These are phyloP conservation scores for Fusarium musae DNA, from an alignment of 2,329 filamentous ascomycete genomes.

Conservation along the genomic window DNA sequence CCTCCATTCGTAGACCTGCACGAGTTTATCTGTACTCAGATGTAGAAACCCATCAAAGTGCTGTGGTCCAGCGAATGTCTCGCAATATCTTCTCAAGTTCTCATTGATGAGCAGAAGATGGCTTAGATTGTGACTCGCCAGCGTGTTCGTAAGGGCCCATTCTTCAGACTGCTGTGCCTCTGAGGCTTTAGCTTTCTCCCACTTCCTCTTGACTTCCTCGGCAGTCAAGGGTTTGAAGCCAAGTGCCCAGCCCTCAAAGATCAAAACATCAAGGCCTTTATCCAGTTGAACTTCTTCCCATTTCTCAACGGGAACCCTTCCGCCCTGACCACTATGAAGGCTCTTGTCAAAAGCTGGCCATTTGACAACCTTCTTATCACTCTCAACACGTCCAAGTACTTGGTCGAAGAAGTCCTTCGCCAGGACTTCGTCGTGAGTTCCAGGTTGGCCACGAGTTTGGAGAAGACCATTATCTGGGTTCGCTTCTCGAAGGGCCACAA, in stretches of 20 bases:
- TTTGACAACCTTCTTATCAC: neutral
- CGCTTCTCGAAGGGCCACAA: conserved; percentile 27
- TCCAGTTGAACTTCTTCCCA: conserved; percentile 32
- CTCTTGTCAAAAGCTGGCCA: conserved; percentile 44
- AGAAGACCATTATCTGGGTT: conserved; percentile 37
- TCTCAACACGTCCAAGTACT: neutral
- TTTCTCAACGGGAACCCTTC: conserved; percentile 21
- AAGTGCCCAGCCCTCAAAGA: conserved; percentile 43
- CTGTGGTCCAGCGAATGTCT: conserved; percentile 29
- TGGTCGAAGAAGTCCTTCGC: conserved; percentile 24
- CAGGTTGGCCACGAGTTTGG: conserved; percentile 36
- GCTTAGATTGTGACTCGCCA: conserved; percentile 28
- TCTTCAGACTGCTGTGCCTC: conserved; percentile 5
- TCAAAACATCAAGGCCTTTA: conserved; percentile 33
- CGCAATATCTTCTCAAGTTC: conserved; percentile 37
- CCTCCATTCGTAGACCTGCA: conserved; percentile 41
- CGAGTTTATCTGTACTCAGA: conserved; percentile 37
- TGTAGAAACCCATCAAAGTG: conserved; percentile 39
- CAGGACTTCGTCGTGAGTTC: conserved; percentile 36
- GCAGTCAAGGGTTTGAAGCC: conserved; percentile 32
- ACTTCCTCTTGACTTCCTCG: conserved; percentile 26
- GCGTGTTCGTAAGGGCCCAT: conserved; percentile 13
- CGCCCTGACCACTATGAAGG: conserved; percentile 34
- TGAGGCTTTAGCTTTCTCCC: conserved; percentile 22
- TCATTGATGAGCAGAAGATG: conserved; percentile 38